Conservation (phyloP, 2,329 filamentous ascomycete genomes). For the Shiraia sp. region DNA sequence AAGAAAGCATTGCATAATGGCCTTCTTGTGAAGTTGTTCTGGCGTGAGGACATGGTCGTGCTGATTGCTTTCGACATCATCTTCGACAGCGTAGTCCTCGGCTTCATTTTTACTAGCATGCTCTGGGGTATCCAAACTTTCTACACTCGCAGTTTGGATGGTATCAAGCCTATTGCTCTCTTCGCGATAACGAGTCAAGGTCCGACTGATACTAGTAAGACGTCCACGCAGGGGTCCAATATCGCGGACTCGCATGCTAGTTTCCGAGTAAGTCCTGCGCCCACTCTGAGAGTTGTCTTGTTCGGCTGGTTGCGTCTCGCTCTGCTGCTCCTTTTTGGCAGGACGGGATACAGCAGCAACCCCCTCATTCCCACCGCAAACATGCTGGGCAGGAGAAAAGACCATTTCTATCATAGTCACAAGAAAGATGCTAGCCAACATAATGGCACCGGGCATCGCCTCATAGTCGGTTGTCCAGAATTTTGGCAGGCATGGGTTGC, state of each 20-base stretch:
- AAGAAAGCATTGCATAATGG: slow-evolving; percentile 42
- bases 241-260: slow-evolving; percentile 30
- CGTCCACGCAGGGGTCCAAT: slow-evolving; percentile 28
- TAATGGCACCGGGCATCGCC: slow-evolving; percentile 65
- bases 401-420: slow-evolving; percentile 66
- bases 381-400: slow-evolving; percentile 60
- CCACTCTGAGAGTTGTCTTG: slow-evolving; percentile 7
- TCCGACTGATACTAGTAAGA: slow-evolving; percentile 33
- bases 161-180: slow-evolving; percentile 26
- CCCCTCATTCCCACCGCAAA: slow-evolving; percentile 57
- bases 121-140: slow-evolving; percentile 34
- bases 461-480: slow-evolving; percentile 63
- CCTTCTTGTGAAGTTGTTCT: slow-evolving; percentile 33
- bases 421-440: slow-evolving; percentile 63
- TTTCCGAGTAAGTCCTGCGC: slow-evolving; percentile 22
- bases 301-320: slow-evolving; percentile 4
- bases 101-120: slow-evolving; percentile 40
- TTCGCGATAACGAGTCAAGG: slow-evolving; percentile 31
- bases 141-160: slow-evolving; percentile 55
- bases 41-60: slow-evolving; percentile 14
- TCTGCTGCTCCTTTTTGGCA: slow-evolving; percentile 8
- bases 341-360: slow-evolving; percentile 24
- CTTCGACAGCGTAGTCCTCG: slow-evolving; percentile 25
- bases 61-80: slow-evolving; percentile 27
- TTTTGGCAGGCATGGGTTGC: slow-evolving; percentile 56